Evolutionary conservation across 2,329 filamentous ascomycete species (phyloP), one percentile per base, ranked within the genome.

Genomic region (Alternaria triticimaculans): DNA sequence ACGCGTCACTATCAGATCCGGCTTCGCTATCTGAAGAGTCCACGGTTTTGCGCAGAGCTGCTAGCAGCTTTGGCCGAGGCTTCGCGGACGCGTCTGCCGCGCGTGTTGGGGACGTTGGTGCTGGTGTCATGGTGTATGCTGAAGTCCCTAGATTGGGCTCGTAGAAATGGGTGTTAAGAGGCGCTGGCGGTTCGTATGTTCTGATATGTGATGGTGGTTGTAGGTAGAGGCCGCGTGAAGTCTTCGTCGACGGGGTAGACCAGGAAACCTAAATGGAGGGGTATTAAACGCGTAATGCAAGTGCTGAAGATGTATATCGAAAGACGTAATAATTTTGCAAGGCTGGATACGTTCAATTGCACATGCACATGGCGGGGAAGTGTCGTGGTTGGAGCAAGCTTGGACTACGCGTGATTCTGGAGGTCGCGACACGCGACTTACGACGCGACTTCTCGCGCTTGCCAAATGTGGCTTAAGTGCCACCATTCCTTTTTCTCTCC

Each of bases 1-100:
- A 68, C 28, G 62, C 67, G 50, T 79, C 76, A 7, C 73, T 71
- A 2, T 80, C 80, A 20, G 79, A 78, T 30, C 80, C 79, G 15
- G 76, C 70, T 50, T 78, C 76, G 65, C 86, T 84, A 54, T 81
- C 78, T 28, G 84, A 73, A 25, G 71, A 71, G 49, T 57, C 63
- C 8, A 64, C 48, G 15, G 65, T 63, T 53, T 68, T 71, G 43
- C 71, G 69, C 9, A 74, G 60, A 48, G 71, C 72, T 65, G 69
- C 67, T 44, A 74, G 50, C 10, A 74, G 63, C 53, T 66, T 70
- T 21, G 58, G 54, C 26, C 70, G 72, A 61, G 71, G 63, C 48
- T 65, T 71, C 5, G 48, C 21, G n/a, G 68, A 66, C 68, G 68
- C 68, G 65, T 68, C 65, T 18, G n/a, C 37, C 21, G 56, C 63